Evolutionary conservation across 2,329 filamentous ascomycete genomes (phyloP), one percentile per base, ranked within the genome.

Genomic region (Eutypella sp.): DNA sequence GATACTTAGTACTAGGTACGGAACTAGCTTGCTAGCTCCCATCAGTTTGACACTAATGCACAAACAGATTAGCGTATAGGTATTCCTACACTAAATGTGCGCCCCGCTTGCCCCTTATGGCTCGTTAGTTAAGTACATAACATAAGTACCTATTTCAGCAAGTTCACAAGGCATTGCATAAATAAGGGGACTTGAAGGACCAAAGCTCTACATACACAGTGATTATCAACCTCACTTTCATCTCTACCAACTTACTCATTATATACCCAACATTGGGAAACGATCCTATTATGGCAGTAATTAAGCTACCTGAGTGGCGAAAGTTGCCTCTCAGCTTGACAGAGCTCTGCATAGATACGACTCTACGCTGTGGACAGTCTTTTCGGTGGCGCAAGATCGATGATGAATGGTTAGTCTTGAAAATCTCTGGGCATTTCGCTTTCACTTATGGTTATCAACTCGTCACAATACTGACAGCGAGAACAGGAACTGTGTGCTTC

Each of bases 301-400:
- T 65, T 41, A 75, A 74, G 24, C 72, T 81, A n/a, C 75, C 84
- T 15, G 86, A 89, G 63, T 99, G 93, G 93, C 82, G 82, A 53
- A 95, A 88, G 70, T 71, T 99, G 55, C 90, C 93, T 20, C 72
- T 96, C 34, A 87, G 76, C 49, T 70, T 96, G 27, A 80, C 84
- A 4, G 93, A 99, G 63, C 79, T 99, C 4, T 96, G 89, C 64
- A 90, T 99, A 54, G 89, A 96, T 58, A 99, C 92, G 0, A 96
- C 90, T 0, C 73, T 99, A 27, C 84, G 92, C 51, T 99, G 93
- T 64, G 93, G 93, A 3, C 93, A 99, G 66, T 96, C 92, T 1
- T 99, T 99, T 58, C 84, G 92, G 72, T 99, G 93, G 93, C 85
- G 85, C 50, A 90, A 91, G 62, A 81, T 89, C 41, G 78, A 82